Evolutionary conservation across 1,284 basidiomycete species (phyloP).

Genomic region (Puccinia brachypodii): DNA sequence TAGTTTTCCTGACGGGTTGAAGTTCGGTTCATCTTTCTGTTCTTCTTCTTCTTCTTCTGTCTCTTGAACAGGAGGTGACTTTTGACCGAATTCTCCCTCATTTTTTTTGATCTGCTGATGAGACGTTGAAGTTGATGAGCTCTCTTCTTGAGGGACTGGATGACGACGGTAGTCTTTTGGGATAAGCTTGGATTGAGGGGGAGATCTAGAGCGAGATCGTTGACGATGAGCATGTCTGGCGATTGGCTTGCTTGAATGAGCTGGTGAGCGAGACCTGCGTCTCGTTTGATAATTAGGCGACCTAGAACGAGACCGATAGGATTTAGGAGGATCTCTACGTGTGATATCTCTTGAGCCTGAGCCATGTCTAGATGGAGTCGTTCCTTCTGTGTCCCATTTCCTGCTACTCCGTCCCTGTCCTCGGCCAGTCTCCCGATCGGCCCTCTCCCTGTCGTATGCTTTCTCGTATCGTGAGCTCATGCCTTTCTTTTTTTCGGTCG

Average conservation of each 20-base stretch:
- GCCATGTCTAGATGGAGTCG: neutral
- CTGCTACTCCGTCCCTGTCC: neutral
- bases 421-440: neutral
- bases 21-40: conserved; percentile 69
- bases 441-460: neutral
- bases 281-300: neutral
- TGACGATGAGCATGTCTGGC: neutral
- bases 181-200: neutral
- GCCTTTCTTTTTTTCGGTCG: neutral
- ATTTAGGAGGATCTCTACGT: no score
- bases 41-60: neutral
- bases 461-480: conserved; percentile 11
- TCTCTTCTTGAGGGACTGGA: neutral
- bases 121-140: neutral
- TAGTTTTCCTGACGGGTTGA: conserved; percentile 79
- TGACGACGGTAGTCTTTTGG: neutral
- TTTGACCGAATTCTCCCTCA: neutral
- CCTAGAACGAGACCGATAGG: conserved; percentile 2
- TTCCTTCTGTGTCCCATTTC: neutral
- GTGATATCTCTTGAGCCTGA: neutral
- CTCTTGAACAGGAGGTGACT: neutral
- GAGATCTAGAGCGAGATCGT: neutral
- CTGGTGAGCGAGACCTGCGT: neutral
- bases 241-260: neutral
- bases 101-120: neutral